phyloP scores from a whole-genome alignment of 2,329 filamentous ascomycete species.

The Aspergillus viridinutans region DNA sequence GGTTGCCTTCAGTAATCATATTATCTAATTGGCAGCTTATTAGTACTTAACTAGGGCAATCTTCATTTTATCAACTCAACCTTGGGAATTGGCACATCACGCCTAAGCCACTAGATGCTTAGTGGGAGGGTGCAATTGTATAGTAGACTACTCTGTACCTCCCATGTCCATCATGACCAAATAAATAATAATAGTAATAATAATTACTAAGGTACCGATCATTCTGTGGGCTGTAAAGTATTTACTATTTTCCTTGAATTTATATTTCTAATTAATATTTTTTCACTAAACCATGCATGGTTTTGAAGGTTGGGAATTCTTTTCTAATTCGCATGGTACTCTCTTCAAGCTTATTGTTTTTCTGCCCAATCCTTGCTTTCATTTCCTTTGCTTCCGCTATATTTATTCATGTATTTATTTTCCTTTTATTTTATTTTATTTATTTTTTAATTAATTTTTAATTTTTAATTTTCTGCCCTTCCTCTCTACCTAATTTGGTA shows the following conservation, averaged over 20 bases:
- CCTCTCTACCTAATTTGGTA: not conserved
- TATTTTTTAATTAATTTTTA: not conserved
- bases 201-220: not conserved
- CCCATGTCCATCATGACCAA: not conserved
- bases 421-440: slow-evolving; percentile 1
- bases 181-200: not conserved
- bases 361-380: slow-evolving; percentile 3
- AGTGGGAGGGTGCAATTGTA: not conserved
- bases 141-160: not conserved
- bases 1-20: no score
- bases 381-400: not conserved
- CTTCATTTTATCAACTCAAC: not conserved
- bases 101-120: not conserved
- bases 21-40: no score
- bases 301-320: not conserved
- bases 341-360: not conserved
- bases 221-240: not conserved
- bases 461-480: not conserved
- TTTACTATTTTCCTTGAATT: not conserved
- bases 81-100: not conserved
- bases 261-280: not conserved
- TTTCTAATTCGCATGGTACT: not conserved
- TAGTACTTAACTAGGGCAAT: no score
- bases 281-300: not conserved
- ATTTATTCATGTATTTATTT: not conserved